These are phyloP conservation scores for Mortierella claussenii DNA, from an alignment of 192 early-diverging fungal genomes.

Conservation along the genomic window DNA sequence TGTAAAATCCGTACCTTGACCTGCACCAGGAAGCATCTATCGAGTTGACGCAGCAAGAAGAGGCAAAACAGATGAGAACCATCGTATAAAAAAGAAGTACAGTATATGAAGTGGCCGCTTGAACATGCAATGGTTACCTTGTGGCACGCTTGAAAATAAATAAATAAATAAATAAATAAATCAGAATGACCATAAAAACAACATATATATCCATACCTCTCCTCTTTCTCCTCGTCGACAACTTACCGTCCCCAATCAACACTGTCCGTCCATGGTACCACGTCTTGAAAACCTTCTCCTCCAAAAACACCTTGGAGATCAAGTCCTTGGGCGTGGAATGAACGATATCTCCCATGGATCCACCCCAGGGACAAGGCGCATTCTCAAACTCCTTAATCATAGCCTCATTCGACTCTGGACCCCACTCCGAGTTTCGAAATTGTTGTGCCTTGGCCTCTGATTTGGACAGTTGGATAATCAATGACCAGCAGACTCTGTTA, in stretches of 20 bases:
- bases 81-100: no score
- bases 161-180: background rate
- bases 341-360: constrained; percentile 4
- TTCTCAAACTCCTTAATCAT: background rate
- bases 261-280: no score
- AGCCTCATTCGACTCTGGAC: background rate
- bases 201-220: background rate
- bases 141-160: no score
- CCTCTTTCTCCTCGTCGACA: no score
- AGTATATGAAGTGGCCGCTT: no score
- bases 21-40: no score
- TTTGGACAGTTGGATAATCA: background rate
- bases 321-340: background rate
- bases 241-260: constrained; percentile 6
- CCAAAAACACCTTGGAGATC: constrained; percentile 7
- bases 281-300: constrained; percentile 10
- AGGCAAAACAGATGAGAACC: no score
- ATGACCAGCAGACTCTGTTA: background rate
- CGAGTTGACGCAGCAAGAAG: no score
- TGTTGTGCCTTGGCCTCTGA: background rate
- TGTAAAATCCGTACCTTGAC: no score
- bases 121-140: no score
- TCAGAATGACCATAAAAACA: background rate
- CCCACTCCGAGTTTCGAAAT: constrained; percentile 6
- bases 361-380: background rate